Base-by-base conservation (phyloP, 2,329 filamentous ascomycete species). In the Beauveria scarabaeidicola region DNA sequence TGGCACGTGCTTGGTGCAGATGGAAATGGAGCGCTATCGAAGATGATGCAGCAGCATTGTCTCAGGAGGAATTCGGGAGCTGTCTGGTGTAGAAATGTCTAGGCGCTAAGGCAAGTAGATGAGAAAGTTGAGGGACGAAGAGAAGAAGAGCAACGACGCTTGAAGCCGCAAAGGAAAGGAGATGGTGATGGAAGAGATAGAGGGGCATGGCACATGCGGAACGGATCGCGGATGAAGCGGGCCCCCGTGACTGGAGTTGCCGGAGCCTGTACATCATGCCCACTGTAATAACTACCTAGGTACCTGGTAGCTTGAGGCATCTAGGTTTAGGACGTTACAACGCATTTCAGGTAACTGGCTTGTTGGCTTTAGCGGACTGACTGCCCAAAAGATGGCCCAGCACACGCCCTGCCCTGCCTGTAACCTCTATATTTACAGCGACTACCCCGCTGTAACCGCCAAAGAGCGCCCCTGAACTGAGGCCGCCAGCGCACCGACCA, bases 1-100 rank as follows among this genome's bases (percentile, higher is more conserved):
- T 52, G 55, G 55, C 55, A 60, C 58, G 58, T 60, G 58, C 58
- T 41, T 59, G 57, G 29, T 54, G n/a, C 23, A 53, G 29, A 36
- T 44, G 55, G 47, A 27, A 17, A 17, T 32, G 38, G 9, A 23
- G 25, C 36, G 55, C 38, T 58, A 60, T 60, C 25, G 58, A 17
- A 60, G 43, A 36, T 36, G 58, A 27, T n/a, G 51, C 7, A 25
- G 43, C 5, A 25, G 38, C 55, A 52, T 51, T 9, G 36, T 58
- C 23, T 58, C 25, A 11, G 19, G 27, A 8, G n/a, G 15, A 25
- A 44, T 2, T 7, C 3, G 19, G 19, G 11, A 32, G 17, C 6
- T 40, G 25, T 29, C 6, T 6, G 27, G 7, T 21, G 53, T 4
- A 41, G 21, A 17, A 13, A 11, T 56, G 4, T 27, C 19, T 40